These are phyloP conservation scores for Coemansia sp. DNA, from an alignment of 371 early-diverging fungal species.

Conservation along the genomic window DNA sequence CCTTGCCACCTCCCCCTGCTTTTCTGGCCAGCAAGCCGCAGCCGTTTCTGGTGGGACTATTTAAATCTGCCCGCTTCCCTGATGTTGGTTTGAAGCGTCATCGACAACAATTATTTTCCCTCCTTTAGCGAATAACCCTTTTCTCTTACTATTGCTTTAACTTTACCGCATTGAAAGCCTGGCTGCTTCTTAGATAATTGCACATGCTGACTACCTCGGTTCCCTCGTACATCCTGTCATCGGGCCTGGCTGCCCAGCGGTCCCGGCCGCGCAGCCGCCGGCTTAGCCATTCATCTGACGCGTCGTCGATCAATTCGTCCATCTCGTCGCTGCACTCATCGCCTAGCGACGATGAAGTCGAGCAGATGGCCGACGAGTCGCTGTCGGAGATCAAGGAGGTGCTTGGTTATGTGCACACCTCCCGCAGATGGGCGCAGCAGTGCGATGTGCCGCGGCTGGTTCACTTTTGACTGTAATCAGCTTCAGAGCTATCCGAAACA, in stretches of 20 bases:
- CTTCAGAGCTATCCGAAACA: too few relatives aligned
- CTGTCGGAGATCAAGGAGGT: slow-evolving; percentile 40
- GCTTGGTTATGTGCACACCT: slow-evolving; percentile 29
- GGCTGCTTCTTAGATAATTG: neutral
- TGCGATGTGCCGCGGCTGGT: slow-evolving; percentile 39
- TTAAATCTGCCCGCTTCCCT: neutral
- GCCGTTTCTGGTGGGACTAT: neutral
- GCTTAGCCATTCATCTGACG: slow-evolving; percentile 24
- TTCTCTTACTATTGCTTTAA: neutral
- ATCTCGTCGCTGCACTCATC: neutral
- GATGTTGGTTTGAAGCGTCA: neutral
- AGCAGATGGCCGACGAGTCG: slow-evolving; percentile 4
- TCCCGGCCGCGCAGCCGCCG: slow-evolving; percentile 25
- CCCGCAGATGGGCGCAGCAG: slow-evolving; percentile 26
- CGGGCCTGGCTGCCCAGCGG: slow-evolving; percentile 41
- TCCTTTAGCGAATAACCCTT: neutral
- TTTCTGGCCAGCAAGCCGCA: neutral
- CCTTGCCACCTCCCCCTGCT: neutral
- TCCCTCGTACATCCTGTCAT: slow-evolving; percentile 40
- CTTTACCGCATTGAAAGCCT: neutral
- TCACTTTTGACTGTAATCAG: slow-evolving; percentile 21
- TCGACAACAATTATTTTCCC: neutral
- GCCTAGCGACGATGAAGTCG: slow-evolving; percentile 12
- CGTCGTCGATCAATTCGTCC: slow-evolving; percentile 13
- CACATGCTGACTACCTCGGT: slow-evolving; percentile 19